These are phyloP conservation scores for Atalantia buxifolia DNA, from an alignment of 345 rosid genomes.

Conservation along the genomic window DNA sequence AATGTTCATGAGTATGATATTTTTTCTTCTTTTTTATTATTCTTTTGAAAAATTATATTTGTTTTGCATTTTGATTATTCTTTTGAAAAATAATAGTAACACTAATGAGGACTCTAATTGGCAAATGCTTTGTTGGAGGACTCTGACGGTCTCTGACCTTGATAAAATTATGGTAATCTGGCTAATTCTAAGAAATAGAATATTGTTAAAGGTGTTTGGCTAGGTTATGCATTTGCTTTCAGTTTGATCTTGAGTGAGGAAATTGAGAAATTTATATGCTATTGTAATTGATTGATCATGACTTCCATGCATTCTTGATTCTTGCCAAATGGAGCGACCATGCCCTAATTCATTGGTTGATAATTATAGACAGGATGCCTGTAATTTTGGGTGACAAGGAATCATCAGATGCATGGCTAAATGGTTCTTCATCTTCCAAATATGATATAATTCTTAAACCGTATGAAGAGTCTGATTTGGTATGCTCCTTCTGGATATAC, in stretches of 20 bases:
- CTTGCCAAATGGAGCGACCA: not conserved
- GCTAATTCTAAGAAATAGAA: not conserved
- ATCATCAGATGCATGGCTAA: constrained; percentile 65
- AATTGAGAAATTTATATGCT: not conserved
- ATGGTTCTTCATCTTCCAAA: constrained; percentile 45
- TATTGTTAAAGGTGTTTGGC: not conserved
- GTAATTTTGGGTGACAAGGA: constrained; percentile 73
- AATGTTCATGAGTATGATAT: not conserved
- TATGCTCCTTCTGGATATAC: constrained; percentile 27
- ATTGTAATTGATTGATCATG: not conserved
- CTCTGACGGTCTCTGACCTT: not conserved
- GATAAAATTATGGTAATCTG: not conserved
- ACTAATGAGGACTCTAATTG: too few relatives aligned
- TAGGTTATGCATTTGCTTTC: not conserved
- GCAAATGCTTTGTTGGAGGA: too few relatives aligned
- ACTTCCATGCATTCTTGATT: not conserved
- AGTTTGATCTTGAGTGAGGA: not conserved
- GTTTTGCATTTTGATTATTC: not conserved
- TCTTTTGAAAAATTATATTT: not conserved
- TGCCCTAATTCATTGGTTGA: not conserved
- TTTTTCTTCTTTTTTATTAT: not conserved
- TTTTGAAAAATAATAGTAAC: not conserved
- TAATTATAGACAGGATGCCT: constrained; percentile 78
- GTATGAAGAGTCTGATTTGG: constrained; percentile 71
- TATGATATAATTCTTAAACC: constrained; percentile 57